Evolutionary conservation across 371 early-diverging fungal genomes (phyloP).

Genomic region (Sporodiniella umbellata): DNA sequence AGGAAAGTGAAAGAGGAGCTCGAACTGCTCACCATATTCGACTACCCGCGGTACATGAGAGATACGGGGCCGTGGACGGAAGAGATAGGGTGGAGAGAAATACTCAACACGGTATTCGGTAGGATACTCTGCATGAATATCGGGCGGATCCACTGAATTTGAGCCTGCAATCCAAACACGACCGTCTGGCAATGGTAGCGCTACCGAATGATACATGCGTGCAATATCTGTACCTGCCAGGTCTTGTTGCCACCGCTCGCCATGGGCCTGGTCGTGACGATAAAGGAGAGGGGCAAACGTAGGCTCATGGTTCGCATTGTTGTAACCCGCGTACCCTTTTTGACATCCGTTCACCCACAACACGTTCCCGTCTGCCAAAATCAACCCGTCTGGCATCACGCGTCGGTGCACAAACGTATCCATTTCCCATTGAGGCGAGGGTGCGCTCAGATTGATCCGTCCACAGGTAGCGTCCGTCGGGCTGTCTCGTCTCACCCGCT

Average conservation of each 20-base stretch:
- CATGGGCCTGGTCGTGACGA: conserved; percentile 43
- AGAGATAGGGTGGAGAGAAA: conserved; percentile 64
- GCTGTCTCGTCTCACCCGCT: not conserved
- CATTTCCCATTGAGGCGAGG: conserved; percentile 59
- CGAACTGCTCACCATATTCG: conserved; percentile 37
- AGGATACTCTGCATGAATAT: conserved; percentile 45
- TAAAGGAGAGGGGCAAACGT: conserved; percentile 59
- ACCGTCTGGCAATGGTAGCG: conserved; percentile 61
- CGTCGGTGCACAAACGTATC: conserved; percentile 55
- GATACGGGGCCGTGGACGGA: conserved; percentile 49
- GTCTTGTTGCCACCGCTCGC: conserved; percentile 47
- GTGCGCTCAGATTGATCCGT: conserved; percentile 50
- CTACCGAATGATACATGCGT: conserved; percentile 69
- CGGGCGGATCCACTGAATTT: conserved; percentile 44
- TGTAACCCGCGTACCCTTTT: conserved; percentile 62
- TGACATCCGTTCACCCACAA: conserved; percentile 62
- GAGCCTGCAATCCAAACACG: conserved; percentile 53
- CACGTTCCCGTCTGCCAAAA: conserved; percentile 58
- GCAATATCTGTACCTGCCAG: conserved; percentile 56
- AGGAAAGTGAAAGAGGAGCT: conserved; percentile 34
- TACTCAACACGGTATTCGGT: conserved; percentile 69
- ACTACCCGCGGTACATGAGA: conserved; percentile 46
- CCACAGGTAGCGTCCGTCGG: conserved; percentile 51
- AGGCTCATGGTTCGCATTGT: conserved; percentile 49
- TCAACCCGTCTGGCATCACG: conserved; percentile 62